Evolutionary conservation across 1,284 basidiomycete species (phyloP), one percentile per base, ranked within the genome.

Genomic region (Ceratobasidium sp.): DNA sequence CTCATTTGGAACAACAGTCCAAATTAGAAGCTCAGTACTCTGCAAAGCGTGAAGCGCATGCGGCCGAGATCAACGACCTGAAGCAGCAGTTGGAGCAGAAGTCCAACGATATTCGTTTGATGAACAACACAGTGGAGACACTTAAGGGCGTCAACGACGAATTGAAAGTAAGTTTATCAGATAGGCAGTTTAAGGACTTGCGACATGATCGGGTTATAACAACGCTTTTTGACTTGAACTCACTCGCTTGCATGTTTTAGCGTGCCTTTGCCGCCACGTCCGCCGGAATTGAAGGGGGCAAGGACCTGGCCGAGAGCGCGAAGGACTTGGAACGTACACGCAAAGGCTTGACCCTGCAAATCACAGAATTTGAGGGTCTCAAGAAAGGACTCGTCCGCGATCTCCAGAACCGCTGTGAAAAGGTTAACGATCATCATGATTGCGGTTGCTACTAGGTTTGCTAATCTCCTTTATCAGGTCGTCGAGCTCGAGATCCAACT

Each of bases 311-410:
- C 65, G 94, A 97, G 85, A 96, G 95, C 79, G 96, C 97, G 7
- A 93, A 97, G 83, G 98, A 99, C 84, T 90, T 99, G 79, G 98
- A 99, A 84, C 89, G 97, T 69, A 96, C 95, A 65, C 91, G 98
- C 79, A 98, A 99, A 85, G 94, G 95, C 22, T 97, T 99, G 86
- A 97, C 97, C 79, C 91, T 96, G 27, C 98, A 99, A 82, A 91
- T 98, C 78, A 94, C 96, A 78, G 98, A 99, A 82, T 99, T 99
- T 83, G 98, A 99, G 82, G 93, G 93, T 45, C 96, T 99, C 82
- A 99, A 99, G 89, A 98, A 98, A 87, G 97, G 94, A 76, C 89
- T 99, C 78, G 98, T 99, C 94, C 93, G 96, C 63, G 98, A 99
- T 86, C 86, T 99, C 78, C 98, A 99, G 86, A 98, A 99, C 84